Conservation (phyloP, 805 yeast genomes). For the Monosporozyma yasuniensis region DNA sequence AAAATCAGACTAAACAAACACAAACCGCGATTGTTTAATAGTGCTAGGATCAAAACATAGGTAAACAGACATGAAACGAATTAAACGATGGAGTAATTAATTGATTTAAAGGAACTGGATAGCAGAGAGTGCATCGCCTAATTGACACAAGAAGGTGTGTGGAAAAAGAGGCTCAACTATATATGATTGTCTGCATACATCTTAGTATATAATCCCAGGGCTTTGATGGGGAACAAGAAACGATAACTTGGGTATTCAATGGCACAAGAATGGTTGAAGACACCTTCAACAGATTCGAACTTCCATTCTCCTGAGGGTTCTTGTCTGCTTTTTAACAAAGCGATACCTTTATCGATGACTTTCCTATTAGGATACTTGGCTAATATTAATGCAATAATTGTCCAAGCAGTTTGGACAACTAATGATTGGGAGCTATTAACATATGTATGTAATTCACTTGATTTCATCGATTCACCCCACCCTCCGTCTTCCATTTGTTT, state of each 20-base stretch:
- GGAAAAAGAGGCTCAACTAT: background rate
- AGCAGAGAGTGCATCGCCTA: background rate
- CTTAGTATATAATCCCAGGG: conserved; percentile 62
- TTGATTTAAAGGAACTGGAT: background rate
- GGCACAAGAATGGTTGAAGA: conserved; percentile 87
- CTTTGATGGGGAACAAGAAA: conserved; percentile 85
- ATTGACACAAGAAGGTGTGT: background rate
- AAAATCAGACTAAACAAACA: background rate
- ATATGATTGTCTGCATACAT: conserved; percentile 1
- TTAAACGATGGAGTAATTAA: background rate
- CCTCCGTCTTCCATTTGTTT: conserved; percentile 88
- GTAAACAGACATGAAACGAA: background rate
- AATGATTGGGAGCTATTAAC: conserved; percentile 55
- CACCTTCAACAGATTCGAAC: conserved; percentile 85
- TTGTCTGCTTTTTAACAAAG: conserved; percentile 59
- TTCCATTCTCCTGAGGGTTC: conserved; percentile 72
- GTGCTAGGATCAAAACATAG: background rate
- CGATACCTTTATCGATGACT: conserved; percentile 56
- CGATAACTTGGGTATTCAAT: conserved; percentile 94
- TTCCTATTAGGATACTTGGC: conserved; percentile 69
- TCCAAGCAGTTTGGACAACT: conserved; percentile 93
- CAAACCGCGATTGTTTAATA: background rate
- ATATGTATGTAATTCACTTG: conserved; percentile 73
- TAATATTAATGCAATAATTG: conserved; percentile 64
- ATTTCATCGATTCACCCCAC: conserved; percentile 93